These are phyloP conservation scores for Coffea humblotiana DNA, from an alignment of 305 asterid species.

Conservation along the genomic window DNA sequence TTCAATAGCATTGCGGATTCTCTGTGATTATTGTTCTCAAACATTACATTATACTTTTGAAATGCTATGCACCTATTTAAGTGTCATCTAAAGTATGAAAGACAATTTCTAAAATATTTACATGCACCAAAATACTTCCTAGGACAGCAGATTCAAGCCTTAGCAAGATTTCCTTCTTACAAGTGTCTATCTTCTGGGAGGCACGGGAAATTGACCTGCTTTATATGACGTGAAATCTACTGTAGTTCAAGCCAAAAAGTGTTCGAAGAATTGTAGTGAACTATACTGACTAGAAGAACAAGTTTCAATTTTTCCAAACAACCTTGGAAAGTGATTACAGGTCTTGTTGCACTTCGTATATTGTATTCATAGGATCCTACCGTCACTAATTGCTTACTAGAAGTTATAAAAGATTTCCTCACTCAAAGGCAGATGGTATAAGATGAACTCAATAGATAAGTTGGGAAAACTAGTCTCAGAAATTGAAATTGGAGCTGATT, in stretches of 20 bases:
- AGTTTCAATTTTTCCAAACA: not conserved
- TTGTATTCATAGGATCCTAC: not conserved
- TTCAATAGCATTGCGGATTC: not conserved
- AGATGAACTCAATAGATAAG: not conserved
- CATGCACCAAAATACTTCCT: not conserved
- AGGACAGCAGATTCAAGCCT: not conserved
- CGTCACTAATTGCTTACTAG: not conserved
- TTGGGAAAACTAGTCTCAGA: not conserved
- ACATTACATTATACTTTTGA: not conserved
- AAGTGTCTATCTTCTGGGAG: not conserved
- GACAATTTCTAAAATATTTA: not conserved
- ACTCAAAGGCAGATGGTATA: not conserved
- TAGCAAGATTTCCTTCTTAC: not conserved
- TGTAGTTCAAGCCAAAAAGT: not conserved
- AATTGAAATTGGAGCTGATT: not conserved
- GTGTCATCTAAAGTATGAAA: not conserved
- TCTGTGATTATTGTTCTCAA: not conserved
- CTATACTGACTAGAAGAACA: not conserved
- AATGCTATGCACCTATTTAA: not conserved
- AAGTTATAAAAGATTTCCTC: not conserved
- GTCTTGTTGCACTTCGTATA: not conserved
- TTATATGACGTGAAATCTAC: not conserved
- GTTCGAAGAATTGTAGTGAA: not conserved
- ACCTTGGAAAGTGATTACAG: not conserved
- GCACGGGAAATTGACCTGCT: not conserved